Base-by-base conservation (phyloP, 176 grass and related monocot species). In the Hordeum vulgare region DNA sequence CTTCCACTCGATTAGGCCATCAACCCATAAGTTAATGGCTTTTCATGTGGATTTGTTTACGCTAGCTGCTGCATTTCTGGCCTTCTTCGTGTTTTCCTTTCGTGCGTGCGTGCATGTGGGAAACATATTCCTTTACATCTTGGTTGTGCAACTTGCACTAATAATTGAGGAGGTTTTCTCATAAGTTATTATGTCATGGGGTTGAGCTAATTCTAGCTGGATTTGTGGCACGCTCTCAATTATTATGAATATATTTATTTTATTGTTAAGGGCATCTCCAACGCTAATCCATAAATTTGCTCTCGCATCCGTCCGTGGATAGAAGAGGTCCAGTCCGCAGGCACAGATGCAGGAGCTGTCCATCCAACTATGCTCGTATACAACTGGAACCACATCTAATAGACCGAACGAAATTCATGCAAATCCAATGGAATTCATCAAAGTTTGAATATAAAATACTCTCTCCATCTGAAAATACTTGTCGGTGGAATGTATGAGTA, bases 81-180 rank as follows among this genome's bases (percentile, higher is more conserved):
- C 72, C 0, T 71, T 56, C 49, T 17, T 54, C 20, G 51, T 56
- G 18, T 56, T 45, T 10, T 59, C 10, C n/a, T 18, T 11, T 27
- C 4, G 47, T 51, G 34, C 34, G 28, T 66, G 73, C 79, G 59
- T 82, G 65, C 88, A 86, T 78, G 88, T 90, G 83, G 79, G 79
- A 74, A 82, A 86, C 79, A 74, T 82, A 90, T 66, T 72, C 65
- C 44, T 73, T 65, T 13, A 45, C 35, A 74, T 82, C 79, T 29
- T 90, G 73, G 88, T 66, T 86, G 65, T 73, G 9, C 44, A 73
- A 49, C 70, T 49, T 29, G 41, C 64, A 3, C 65, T 45, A 29
- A 86, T 86, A 71, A 86, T 83, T 86, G 83, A 82, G 78, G 21
- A n/a, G 5, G 49, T 79, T 62, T 89, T 33, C 26, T 41, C 17